A percentile compares a stretch with the other conserved stretches of the same genome.
phyloP scores from a whole-genome alignment of 2,329 filamentous ascomycete species.

The Trichoderma simmonsii region DNA sequence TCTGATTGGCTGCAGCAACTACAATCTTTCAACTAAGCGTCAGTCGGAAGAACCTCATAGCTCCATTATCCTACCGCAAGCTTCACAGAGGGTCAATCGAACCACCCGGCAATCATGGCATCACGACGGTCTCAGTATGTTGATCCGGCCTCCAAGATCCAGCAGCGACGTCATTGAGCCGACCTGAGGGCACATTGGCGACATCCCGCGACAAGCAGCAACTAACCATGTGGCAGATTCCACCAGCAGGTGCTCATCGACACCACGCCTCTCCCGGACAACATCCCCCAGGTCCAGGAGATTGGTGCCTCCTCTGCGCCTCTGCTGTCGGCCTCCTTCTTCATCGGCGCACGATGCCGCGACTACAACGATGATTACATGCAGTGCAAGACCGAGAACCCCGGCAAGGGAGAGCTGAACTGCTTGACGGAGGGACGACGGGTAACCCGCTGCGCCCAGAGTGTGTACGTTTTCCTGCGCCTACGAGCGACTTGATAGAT shows the following conservation, averaged over 20 bases:
- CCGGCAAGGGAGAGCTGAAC: conserved; percentile 85
- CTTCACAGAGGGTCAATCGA: conserved; percentile 29
- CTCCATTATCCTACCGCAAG: conserved; percentile 29
- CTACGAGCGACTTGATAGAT: neutral
- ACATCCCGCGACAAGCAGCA: neutral
- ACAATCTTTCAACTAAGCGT: conserved; percentile 33
- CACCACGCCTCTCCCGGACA: conserved; percentile 88
- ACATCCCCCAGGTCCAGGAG: conserved; percentile 90
- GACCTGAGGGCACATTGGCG: neutral
- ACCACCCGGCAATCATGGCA: conserved; percentile 37
- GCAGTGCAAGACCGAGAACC: conserved; percentile 97
- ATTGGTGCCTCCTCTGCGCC: conserved; percentile 91
- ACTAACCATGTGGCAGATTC: conserved; percentile 62
- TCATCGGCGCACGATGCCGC: conserved; percentile 93
- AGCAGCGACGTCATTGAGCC: conserved; percentile 1
- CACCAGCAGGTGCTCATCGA: conserved; percentile 91
- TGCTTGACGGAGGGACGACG: conserved; percentile 95
- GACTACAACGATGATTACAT: conserved; percentile 99
- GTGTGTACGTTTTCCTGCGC: conserved; percentile 67
- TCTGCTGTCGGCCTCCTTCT: conserved; percentile 87
- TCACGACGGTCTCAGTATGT: conserved; percentile 44
- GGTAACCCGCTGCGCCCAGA: conserved; percentile 93
- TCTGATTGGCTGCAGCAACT: conserved; percentile 32
- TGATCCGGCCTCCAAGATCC: neutral
- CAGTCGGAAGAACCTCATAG: conserved; percentile 33